Conservation (phyloP, 345 rosid species). For the Bretschneidera sinensis region DNA sequence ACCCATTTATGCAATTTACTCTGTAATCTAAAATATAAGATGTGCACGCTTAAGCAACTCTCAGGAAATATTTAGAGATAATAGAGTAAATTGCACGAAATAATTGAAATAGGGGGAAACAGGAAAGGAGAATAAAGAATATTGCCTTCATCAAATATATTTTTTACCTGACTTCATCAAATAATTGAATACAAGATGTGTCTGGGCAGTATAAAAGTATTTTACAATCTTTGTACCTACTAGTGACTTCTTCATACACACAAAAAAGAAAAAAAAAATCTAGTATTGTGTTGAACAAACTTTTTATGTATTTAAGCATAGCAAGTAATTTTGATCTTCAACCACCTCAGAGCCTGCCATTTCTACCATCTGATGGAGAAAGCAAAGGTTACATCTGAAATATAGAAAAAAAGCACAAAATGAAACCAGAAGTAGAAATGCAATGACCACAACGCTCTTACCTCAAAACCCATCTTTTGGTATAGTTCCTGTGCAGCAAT, state of each 20-base stretch:
- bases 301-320: conserved; percentile 35
- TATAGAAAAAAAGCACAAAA: conserved; percentile 5
- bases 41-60: no score
- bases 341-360: conserved; percentile 36
- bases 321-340: conserved; percentile 60
- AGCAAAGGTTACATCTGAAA: conserved; percentile 6
- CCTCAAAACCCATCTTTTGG: conserved; percentile 69
- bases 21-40: no score
- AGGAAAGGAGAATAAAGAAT: no score
- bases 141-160: no score
- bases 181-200: no score
- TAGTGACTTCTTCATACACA: neutral
- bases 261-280: conserved; percentile 6
- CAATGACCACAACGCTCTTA: conserved; percentile 21
- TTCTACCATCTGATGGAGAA: conserved; percentile 53
- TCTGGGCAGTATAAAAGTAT: no score
- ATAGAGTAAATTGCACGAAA: no score
- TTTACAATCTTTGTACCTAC: no score
- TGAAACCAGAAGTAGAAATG: conserved; percentile 6
- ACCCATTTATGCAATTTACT: no score
- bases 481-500: conserved; percentile 59
- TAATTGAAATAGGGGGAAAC: no score
- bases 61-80: no score
- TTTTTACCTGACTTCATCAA: no score
- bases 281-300: conserved; percentile 2